phyloP scores from a whole-genome alignment of 495 filamentous ascomycete species.

The Xanthoparmelia taractica region DNA sequence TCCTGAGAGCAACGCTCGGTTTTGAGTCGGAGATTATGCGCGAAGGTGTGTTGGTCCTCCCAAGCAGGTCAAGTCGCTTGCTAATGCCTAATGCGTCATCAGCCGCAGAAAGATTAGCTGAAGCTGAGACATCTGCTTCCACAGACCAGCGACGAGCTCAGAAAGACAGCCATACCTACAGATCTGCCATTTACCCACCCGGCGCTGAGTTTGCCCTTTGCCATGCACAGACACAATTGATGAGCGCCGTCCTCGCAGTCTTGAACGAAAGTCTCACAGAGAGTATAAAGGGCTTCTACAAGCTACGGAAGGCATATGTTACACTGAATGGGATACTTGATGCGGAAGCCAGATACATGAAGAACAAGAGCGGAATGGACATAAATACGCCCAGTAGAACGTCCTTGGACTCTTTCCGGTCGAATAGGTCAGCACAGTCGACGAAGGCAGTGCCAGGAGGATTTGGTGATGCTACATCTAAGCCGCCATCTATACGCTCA shows the following conservation, averaged over 20 bases:
- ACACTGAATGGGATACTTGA: constrained; percentile 70
- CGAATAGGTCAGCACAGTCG: constrained; percentile 20
- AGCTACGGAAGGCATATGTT: constrained; percentile 80
- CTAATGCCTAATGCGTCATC: constrained; percentile 1
- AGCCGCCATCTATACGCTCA: constrained; percentile 15
- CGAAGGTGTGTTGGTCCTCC: constrained; percentile 47
- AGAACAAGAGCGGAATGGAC: constrained; percentile 26
- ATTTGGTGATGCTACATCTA: constrained; percentile 18
- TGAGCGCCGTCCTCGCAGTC: constrained; percentile 81
- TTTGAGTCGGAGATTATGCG: constrained; percentile 94
- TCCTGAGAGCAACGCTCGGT: constrained; percentile 79
- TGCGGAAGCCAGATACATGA: constrained; percentile 53
- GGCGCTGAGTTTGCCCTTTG: constrained; percentile 80
- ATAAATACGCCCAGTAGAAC: constrained; percentile 23
- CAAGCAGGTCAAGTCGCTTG: background rate
- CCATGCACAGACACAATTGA: constrained; percentile 74
- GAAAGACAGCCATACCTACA: constrained; percentile 42
- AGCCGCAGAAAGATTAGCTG: constrained; percentile 65
- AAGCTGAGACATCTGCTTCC: constrained; percentile 72
- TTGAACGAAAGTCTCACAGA: constrained; percentile 91
- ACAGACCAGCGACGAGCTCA: constrained; percentile 70
- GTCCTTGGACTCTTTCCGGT: constrained; percentile 27
- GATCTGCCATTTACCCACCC: constrained; percentile 62
- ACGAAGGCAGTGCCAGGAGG: constrained; percentile 21
- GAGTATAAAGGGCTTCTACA: constrained; percentile 85